Evolutionary conservation across 805 yeast species (phyloP), one percentile per base, ranked within the genome.

Genomic region (Cyberlindnera mrakii): DNA sequence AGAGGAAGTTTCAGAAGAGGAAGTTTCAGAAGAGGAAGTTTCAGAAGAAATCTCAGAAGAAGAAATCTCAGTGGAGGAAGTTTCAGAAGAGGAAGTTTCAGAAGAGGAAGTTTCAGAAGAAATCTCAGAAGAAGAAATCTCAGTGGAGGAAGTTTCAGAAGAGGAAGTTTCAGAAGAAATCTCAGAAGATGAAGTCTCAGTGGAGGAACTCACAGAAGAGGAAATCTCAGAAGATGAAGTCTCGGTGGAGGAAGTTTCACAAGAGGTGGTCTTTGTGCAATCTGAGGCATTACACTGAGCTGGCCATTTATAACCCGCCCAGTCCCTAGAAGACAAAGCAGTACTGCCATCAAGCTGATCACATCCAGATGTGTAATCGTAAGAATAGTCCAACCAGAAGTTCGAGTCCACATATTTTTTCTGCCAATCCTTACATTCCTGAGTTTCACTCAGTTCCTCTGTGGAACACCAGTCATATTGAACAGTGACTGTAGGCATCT

Each of bases 381-480:
- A 18, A 5, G 23, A 34, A 34, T 18, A 13, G 15, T 18, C 18
- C 6, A 14, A 17, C 27, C 27, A 23, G 27, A 23, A 23, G 27
- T 8, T 6, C 7, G 27, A 23, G 3, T 10, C 27, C 11, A 23
- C 27, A 10, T 23, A n/a, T 18, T 17, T 25, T 13, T 14, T 11
- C 25, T 13, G 13, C 36, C 36, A 34, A 34, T 13, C 36, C 15
- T 10, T 19, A 19, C 36, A 34, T 5, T 20, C 38, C 6, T n/a
- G 20, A 15, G 13, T 11, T 6, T 20, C 14, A 14, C 30, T 17
- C 17, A 8, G 10, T 14, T n/a, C 32, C 11, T 14, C 20, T 16
- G 32, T n/a, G 5, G 33, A 19, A 37, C 39, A 37, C 39, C 39
- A 37, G 33, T 37, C 39, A 16, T 29, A 37, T 16, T 37, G 32